A percentile compares a stretch with the other conserved stretches of the same genome.
phyloP scores from a whole-genome alignment of 805 yeast genomes.

The Myxozyma neotropica region DNA sequence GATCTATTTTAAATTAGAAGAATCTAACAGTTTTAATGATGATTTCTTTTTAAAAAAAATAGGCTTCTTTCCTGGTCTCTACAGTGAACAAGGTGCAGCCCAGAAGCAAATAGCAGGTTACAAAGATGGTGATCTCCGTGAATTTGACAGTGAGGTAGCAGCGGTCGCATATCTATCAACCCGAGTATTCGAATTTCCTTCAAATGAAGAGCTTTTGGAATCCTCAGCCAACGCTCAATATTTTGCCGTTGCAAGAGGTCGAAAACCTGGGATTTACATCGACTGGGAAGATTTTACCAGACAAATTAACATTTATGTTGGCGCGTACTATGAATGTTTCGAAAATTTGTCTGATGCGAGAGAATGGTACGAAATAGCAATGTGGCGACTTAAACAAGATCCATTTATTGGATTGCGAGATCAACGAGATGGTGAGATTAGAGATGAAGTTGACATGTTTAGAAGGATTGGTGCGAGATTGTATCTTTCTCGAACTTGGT shows the following conservation, averaged over 20 bases:
- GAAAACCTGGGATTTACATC: neutral
- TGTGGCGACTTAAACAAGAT: neutral
- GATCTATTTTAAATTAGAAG: neutral
- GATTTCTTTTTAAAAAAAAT: too few species aligned
- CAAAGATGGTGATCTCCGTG: neutral
- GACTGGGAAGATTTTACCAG: neutral
- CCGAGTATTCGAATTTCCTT: neutral
- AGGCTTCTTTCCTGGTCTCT: neutral
- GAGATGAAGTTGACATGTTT: neutral
- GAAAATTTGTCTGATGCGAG: neutral
- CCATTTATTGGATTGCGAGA: neutral
- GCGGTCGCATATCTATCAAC: neutral
- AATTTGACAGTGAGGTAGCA: neutral
- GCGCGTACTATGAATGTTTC: neutral
- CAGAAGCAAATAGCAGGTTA: neutral
- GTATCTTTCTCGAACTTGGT: neutral
- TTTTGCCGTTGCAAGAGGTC: neutral
- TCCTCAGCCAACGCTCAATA: neutral
- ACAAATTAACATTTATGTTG: neutral
- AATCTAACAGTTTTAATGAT: too few species aligned
- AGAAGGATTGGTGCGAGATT: neutral
- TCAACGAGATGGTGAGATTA: neutral
- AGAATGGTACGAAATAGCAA: neutral
- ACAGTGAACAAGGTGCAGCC: neutral
- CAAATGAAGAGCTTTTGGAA: neutral